Base-by-base conservation (phyloP, 495 filamentous ascomycete species). In the Xylaria longipes region DNA sequence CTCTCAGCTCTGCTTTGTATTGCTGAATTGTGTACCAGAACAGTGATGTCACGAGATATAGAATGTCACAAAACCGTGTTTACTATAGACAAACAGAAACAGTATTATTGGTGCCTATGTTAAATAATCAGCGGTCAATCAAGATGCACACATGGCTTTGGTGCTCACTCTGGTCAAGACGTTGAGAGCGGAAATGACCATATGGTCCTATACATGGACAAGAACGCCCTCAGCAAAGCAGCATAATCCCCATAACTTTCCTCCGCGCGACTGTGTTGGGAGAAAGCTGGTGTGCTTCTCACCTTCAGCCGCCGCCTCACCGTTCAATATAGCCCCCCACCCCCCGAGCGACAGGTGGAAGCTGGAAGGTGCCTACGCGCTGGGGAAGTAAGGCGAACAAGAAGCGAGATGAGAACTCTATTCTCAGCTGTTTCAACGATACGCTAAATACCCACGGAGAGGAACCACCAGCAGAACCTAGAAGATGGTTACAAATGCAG, bases 381-480 rank as follows among this genome's bases (percentile, higher is more conserved):
- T 41, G 56, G 60, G 15, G 35, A 54, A n/a, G 68, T 61, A 70
- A 64, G 57, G 68, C 56, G 68, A 70, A 52, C 58, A 22, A 64
- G 46, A 69, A 62, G 57, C 68, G 68, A 69, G 22, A 70, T 70
- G 60, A 54, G 45, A 45, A 50, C 27, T 54, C 25, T 61, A 70
- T 41, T 54, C 22, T 69, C 68, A 39, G 68, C 61, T 45, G 35
- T 43, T 50, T 50, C 4, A 8, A 48, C 27, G 41, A 25, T 17
- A 46, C 22, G 27, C 41, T 31, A 27, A 25, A 60, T 14, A 60
- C 6, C 27, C 14, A 33, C 17, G 20, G 39, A 20, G 39, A 35
- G 8, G 5, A 43, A 37, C 37, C 22, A 46, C 37, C 39, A 33
- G 54, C 20, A 35, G 29, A 25, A n/a, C 25, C 56, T 35, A 25